A percentile compares a stretch with the other conserved stretches of the same genome.
Conservation (phyloP, 805 yeast genomes). For the Candida suzukii region DNA sequence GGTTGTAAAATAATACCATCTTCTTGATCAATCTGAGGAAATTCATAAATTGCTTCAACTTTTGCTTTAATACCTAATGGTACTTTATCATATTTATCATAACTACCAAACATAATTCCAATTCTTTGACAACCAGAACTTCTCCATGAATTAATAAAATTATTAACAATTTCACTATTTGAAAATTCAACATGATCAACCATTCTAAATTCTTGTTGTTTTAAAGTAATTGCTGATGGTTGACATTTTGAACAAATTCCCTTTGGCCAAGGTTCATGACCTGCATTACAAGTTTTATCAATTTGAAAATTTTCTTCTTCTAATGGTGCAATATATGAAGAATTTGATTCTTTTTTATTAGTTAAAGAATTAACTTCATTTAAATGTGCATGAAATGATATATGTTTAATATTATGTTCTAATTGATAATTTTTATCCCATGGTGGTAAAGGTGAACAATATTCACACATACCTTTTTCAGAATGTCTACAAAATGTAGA, state of each 20-base stretch:
- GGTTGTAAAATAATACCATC: slow-evolving; percentile 68
- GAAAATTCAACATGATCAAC: slow-evolving; percentile 96
- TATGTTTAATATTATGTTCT: slow-evolving; percentile 75
- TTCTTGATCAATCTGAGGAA: slow-evolving; percentile 77
- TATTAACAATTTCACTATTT: slow-evolving; percentile 62
- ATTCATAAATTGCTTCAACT: slow-evolving; percentile 91
- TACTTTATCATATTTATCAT: slow-evolving; percentile 68
- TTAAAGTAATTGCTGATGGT: slow-evolving; percentile 90
- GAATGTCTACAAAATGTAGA: slow-evolving; percentile 76
- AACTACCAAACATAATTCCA: slow-evolving; percentile 79
- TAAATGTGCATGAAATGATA: slow-evolving; percentile 78
- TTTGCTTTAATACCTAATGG: slow-evolving; percentile 93
- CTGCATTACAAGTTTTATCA: slow-evolving; percentile 57
- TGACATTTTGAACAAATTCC: slow-evolving; percentile 97
- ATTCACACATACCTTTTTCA: slow-evolving; percentile 95
- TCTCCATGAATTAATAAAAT: slow-evolving; percentile 91
- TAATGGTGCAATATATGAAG: slow-evolving; percentile 77
- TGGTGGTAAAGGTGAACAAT: slow-evolving; percentile 92
- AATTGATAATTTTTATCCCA: slow-evolving; percentile 78
- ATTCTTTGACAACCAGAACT: slow-evolving; percentile 78
- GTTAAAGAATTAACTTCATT: slow-evolving; percentile 62
- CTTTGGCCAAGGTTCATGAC: slow-evolving; percentile 90
- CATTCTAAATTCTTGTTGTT: slow-evolving; percentile 87
- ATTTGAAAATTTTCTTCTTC: slow-evolving; percentile 66
- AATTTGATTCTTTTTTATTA: slow-evolving; percentile 49